Evolutionary conservation across 2,329 filamentous ascomycete species (phyloP), one percentile per base, ranked within the genome.

Genomic region (Juglanconis oblonga): DNA sequence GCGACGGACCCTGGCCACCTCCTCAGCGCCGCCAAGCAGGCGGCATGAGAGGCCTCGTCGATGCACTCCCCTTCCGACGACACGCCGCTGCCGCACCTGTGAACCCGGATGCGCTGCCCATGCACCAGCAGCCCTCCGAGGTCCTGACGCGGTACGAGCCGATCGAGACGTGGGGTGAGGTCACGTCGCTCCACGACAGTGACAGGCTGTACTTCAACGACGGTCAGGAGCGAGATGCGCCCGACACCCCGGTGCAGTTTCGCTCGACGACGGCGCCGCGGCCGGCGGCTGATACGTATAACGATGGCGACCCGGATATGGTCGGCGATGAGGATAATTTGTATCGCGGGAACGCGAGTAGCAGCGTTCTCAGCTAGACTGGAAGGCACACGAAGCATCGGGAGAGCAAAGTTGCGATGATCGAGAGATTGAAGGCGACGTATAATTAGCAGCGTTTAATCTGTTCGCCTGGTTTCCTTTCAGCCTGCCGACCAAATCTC

Each of bases 161-260:
- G 3, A 49, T 64, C 36, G 59, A 62, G 32, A 51, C 51, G n/a
- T 64, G 62, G 63, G 63, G 63, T 7, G 63, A 64, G 42, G 63
- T 64, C 40, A 54, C 51, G 33, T 64, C 63, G 42, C 58, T 62
- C 9, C 61, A 61, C 11, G 61, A 59, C 40, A 61, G 61, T 17
- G 61, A 64, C 35, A 24, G 55, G 29, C 61, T 64, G 7, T 62
- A 63, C 14, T 64, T 64, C 38, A 64, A 64, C 33, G 61, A 64
- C 29, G 62, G 62, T 9, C 56, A 52, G 33, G 61, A 58, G 13
- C 49, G 61, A 10, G 62, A 61, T 9, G 60, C 44, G 11, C 53
- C 60, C 17, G 48, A 38, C 3, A 45, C 52, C 29, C 61, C 55
- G 17, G 47, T 63, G 38, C 54, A 48, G 29, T 63, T 64, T 36